Evolutionary conservation across 306 rosid genomes (phyloP).

Genomic region (Quercus engelmannii): DNA sequence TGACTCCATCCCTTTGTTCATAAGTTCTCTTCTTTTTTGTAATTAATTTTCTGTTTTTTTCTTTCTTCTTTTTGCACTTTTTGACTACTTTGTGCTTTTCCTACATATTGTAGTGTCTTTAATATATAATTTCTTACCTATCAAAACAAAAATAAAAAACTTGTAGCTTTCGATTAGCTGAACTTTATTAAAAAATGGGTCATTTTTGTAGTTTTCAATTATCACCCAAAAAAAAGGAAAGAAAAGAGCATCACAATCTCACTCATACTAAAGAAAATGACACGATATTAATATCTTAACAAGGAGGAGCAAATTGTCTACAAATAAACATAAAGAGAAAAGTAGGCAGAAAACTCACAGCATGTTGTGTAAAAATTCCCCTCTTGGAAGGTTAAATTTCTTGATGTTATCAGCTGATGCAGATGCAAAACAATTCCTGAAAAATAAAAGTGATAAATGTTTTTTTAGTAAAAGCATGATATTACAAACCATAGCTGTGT

Average conservation of each 20-base stretch:
- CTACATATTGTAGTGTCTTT: too few species aligned
- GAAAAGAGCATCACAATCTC: neutral
- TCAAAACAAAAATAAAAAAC: neutral
- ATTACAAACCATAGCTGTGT: slow-evolving; percentile 16
- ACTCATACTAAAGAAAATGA: neutral
- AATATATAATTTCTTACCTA: too few species aligned
- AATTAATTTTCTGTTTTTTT: too few species aligned
- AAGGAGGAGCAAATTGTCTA: neutral
- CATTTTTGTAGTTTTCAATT: neutral
- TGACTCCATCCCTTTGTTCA: too few species aligned
- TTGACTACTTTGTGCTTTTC: too few species aligned
- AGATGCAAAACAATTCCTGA: slow-evolving; percentile 89
- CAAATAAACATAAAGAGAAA: slow-evolving; percentile 3
- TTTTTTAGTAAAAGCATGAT: too few species aligned
- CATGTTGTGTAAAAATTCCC: slow-evolving; percentile 97
- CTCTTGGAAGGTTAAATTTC: slow-evolving; percentile 89
- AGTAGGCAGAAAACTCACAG: slow-evolving; percentile 60
- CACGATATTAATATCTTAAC: neutral
- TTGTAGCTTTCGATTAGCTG: neutral
- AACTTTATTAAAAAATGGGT: neutral
- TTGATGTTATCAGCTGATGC: slow-evolving; percentile 99
- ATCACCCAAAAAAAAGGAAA: neutral
- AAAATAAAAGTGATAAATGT: neutral
- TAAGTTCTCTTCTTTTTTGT: too few species aligned
- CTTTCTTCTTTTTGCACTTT: too few species aligned